Percentiles rank a stretch among this genome's conserved stretches.
These are phyloP conservation scores for Lachancea meyersii DNA, from an alignment of 805 yeast genomes.

Conservation along the genomic window DNA sequence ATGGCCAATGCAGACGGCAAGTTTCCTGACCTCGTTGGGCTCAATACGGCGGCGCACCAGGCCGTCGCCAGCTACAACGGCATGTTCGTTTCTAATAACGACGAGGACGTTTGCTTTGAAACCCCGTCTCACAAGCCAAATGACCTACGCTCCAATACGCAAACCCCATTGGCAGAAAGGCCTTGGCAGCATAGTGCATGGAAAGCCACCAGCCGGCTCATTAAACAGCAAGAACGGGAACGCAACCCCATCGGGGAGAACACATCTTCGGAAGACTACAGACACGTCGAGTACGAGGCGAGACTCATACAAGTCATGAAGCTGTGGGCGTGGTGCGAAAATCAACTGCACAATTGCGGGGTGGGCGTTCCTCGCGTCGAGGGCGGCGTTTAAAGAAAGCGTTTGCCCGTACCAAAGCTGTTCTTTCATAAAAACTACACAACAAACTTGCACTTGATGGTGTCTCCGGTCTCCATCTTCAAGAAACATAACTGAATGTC, in stretches of 20 bases:
- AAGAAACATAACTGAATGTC: constrained; percentile 44
- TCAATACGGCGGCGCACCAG: constrained; percentile 11
- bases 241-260: neutral
- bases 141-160: constrained; percentile 10
- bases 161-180: constrained; percentile 4
- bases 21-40: constrained; percentile 20
- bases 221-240: constrained; percentile 9
- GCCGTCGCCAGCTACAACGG: constrained; percentile 11
- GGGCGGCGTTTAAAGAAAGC: constrained; percentile 7
- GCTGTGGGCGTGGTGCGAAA: constrained; percentile 62
- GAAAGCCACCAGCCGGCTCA: constrained; percentile 13
- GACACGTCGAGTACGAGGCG: constrained; percentile 23
- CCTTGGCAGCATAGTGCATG: constrained; percentile 12
- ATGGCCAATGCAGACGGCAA: constrained; percentile 10
- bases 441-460: constrained; percentile 34
- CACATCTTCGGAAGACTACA: constrained; percentile 3
- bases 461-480: constrained; percentile 50
- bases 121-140: constrained; percentile 11
- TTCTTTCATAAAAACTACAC: constrained; percentile 13
- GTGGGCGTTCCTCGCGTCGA: constrained; percentile 35
- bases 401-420: neutral
- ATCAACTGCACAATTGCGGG: constrained; percentile 37
- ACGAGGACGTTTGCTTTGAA: constrained; percentile 12
- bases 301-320: constrained; percentile 50
- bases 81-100: constrained; percentile 15